Evolutionary conservation across 495 filamentous ascomycete genomes (phyloP).

Genomic region (Echria macrotheca): DNA sequence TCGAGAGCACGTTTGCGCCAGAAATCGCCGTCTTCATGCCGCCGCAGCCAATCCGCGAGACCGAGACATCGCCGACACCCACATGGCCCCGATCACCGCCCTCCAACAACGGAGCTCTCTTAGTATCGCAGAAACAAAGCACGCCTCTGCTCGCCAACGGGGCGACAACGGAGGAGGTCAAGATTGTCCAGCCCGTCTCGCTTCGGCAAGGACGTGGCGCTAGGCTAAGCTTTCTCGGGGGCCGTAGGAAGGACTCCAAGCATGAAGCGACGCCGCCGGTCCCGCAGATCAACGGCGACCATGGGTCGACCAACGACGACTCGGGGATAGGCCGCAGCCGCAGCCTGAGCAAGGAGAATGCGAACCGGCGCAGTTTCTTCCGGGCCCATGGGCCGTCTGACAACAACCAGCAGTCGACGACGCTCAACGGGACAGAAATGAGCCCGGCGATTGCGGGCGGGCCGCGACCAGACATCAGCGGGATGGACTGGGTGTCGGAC

Average conservation of each 20-base stretch:
- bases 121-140: conserved; percentile 15
- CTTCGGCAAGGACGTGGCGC: conserved; percentile 39
- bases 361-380: conserved; percentile 31
- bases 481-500: conserved; percentile 23
- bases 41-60: conserved; percentile 27
- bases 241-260: conserved; percentile 34
- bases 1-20: conserved; percentile 56
- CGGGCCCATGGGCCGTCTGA: conserved; percentile 13
- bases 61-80: conserved; percentile 33
- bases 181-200: conserved; percentile 32
- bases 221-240: conserved; percentile 44
- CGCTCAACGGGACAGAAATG: conserved; percentile 23
- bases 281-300: conserved; percentile 20
- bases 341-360: conserved; percentile 20
- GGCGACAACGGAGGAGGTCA: conserved; percentile 34
- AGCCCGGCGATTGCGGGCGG: background rate
- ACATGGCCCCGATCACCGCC: conserved; percentile 39
- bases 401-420: conserved; percentile 12
- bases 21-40: conserved; percentile 56
- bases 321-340: conserved; percentile 1
- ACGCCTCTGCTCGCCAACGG: conserved; percentile 27
- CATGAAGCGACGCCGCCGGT: conserved; percentile 6
- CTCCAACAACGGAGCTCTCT: conserved; percentile 13
- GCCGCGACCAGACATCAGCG: conserved; percentile 11
- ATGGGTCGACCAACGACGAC: background rate